These are phyloP conservation scores for Sinapis alba DNA, from an alignment of 441 rosid species.

Conservation along the genomic window DNA sequence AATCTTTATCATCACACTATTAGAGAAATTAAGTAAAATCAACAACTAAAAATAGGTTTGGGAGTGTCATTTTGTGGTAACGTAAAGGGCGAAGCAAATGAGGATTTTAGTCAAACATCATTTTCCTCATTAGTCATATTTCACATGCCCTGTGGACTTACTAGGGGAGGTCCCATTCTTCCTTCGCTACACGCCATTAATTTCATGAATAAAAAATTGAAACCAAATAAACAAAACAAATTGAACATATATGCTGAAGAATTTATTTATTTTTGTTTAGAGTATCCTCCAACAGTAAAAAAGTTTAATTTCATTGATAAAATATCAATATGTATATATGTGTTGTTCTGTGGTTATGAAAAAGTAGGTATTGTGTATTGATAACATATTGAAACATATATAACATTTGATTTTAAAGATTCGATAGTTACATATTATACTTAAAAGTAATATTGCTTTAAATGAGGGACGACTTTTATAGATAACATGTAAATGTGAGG, in stretches of 20 bases:
- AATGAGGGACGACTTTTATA: neutral
- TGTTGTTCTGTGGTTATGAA: neutral
- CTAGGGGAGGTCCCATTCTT: constrained; percentile 28
- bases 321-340: neutral
- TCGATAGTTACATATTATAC: neutral
- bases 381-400: neutral
- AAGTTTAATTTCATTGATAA: neutral
- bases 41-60: neutral
- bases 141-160: constrained; percentile 24
- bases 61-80: neutral
- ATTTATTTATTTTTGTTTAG: neutral
- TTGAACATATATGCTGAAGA: neutral
- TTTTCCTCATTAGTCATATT: constrained; percentile 36
- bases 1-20: neutral
- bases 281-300: neutral
- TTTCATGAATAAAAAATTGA: constrained; percentile 1
- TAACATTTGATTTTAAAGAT: neutral
- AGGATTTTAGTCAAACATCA: constrained; percentile 19
- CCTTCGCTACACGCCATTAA: constrained; percentile 23
- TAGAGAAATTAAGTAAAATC: neutral
- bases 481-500: neutral
- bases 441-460: neutral
- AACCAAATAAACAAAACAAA: neutral
- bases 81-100: constrained; percentile 5
- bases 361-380: neutral